These are phyloP conservation scores for Phytophthora podocarpi DNA, from an alignment of 352 stramenopile species.

Conservation along the genomic window DNA sequence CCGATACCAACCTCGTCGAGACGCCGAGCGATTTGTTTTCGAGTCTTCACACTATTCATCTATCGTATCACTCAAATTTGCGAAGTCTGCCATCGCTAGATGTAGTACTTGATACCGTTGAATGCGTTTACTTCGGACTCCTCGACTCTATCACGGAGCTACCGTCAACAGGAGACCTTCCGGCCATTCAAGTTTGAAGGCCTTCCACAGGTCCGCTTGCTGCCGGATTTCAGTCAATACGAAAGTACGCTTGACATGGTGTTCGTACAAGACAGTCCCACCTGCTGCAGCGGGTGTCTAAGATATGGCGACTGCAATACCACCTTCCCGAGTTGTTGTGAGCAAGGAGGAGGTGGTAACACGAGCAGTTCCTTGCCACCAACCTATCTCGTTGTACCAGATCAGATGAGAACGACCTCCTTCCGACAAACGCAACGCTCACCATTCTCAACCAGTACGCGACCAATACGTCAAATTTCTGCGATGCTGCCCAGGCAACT, in stretches of 20 bases:
- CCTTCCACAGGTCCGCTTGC: conserved; percentile 12
- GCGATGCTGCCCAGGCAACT: conserved; percentile 19
- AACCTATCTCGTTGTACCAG: conserved; percentile 20
- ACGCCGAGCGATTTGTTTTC: conserved; percentile 31
- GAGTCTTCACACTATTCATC: conserved; percentile 33
- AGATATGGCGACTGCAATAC: conserved; percentile 30
- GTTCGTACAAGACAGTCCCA: conserved; percentile 27
- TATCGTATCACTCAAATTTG: conserved; percentile 26
- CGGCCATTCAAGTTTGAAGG: conserved; percentile 25
- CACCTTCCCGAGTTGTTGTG: conserved; percentile 33
- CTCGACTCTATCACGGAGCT: conserved; percentile 21
- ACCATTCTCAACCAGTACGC: conserved; percentile 11
- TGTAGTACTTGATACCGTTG: conserved; percentile 7
- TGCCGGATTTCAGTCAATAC: conserved; percentile 28
- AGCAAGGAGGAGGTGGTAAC: neutral
- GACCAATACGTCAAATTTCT: conserved; percentile 29
- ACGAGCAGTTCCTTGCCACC: neutral
- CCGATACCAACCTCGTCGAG: conserved; percentile 19
- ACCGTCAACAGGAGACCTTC: conserved; percentile 10
- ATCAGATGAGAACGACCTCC: neutral
- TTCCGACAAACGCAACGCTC: conserved; percentile 17
- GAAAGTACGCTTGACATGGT: conserved; percentile 23
- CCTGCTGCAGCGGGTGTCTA: conserved; percentile 38
- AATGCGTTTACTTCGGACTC: conserved; percentile 33
- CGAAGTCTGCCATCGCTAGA: conserved; percentile 18